Evolutionary conservation across 2,329 filamentous ascomycete species (phyloP).

Genomic region (Botryosphaeria dothidea): DNA sequence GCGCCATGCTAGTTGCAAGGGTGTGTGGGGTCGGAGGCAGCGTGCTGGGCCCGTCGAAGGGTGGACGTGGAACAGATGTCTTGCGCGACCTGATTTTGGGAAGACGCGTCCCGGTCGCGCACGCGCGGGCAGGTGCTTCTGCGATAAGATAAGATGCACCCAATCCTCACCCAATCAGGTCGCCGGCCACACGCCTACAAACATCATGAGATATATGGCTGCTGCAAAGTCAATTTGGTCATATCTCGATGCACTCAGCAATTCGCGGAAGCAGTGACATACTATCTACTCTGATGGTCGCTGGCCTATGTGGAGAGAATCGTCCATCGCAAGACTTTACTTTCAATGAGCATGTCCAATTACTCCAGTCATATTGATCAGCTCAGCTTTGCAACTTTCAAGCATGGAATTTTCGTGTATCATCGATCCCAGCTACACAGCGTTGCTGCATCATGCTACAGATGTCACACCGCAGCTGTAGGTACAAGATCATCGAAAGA

Average conservation of each 20-base stretch:
- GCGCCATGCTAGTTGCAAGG: not conserved
- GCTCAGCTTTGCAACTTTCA: not conserved
- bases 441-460: not conserved
- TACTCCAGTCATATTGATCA: no score
- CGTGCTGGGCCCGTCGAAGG: not conserved
- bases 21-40: not conserved
- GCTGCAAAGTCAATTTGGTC: no score
- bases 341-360: no score
- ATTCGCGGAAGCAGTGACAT: no score
- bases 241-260: no score
- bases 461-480: constrained; percentile 5
- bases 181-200: not conserved
- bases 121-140: not conserved
- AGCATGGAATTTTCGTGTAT: not conserved
- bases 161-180: not conserved
- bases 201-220: not conserved
- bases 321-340: no score
- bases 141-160: constrained; percentile 18
- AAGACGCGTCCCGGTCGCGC: constrained; percentile 16
- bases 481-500: constrained; percentile 12
- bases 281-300: no score
- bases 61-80: not conserved
- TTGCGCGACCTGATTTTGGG: not conserved
- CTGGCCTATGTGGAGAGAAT: no score
- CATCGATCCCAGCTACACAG: not conserved